These are phyloP conservation scores for Dictyostelium citrinum DNA, from an alignment of 78 protist species.

Conservation along the genomic window DNA sequence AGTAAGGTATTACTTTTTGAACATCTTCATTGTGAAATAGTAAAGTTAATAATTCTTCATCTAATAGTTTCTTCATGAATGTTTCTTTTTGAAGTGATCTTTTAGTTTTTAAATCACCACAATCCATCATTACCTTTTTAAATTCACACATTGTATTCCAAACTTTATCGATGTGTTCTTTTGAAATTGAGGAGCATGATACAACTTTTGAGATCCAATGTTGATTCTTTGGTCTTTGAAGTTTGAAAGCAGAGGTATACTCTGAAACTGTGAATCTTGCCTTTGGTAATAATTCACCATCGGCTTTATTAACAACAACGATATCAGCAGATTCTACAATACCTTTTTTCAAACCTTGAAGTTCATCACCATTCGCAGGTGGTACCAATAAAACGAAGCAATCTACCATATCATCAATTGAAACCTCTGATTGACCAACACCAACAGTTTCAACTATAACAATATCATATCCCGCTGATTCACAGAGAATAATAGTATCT, in stretches of 20 bases:
- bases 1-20: constrained; percentile 17
- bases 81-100: constrained; percentile 66
- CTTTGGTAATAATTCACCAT: constrained; percentile 83
- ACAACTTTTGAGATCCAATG: constrained; percentile 75
- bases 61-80: constrained; percentile 70
- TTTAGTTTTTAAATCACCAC: constrained; percentile 44
- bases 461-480: constrained; percentile 91
- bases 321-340: constrained; percentile 95
- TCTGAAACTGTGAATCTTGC: constrained; percentile 82
- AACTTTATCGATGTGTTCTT: constrained; percentile 44
- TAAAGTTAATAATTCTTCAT: constrained; percentile 56
- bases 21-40: constrained; percentile 9
- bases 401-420: constrained; percentile 93
- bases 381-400: constrained; percentile 90
- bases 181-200: constrained; percentile 34
- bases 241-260: constrained; percentile 70
- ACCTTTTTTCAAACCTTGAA: constrained; percentile 97
- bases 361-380: constrained; percentile 98
- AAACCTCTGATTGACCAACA: constrained; percentile 96
- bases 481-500: constrained; percentile 94
- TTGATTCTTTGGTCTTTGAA: constrained; percentile 67
- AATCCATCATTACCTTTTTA: constrained; percentile 39
- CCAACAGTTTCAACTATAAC: constrained; percentile 98
- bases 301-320: constrained; percentile 95
- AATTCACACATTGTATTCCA: constrained; percentile 58